phyloP scores from a whole-genome alignment of 2,329 filamentous ascomycete genomes.

The Ceratocystis colombiana region DNA sequence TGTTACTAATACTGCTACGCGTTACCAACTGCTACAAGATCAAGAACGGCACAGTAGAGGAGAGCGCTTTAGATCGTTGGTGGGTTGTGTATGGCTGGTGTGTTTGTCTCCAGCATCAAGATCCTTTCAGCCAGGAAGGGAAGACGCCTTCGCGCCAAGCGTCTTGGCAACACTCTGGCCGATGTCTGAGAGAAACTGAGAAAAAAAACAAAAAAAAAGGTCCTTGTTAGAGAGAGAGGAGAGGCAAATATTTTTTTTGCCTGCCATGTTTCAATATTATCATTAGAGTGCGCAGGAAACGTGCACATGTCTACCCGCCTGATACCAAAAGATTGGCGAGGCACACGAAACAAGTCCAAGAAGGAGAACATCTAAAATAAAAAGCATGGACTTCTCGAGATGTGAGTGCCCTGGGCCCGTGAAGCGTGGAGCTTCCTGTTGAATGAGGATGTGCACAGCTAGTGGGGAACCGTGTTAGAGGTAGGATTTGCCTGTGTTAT shows the following conservation, averaged over 20 bases:
- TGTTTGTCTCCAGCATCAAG: constrained; percentile 1
- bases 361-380: constrained; percentile 1
- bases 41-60: constrained; percentile 1
- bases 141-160: constrained; percentile 1
- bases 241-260: background rate
- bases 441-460: constrained; percentile 15
- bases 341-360: background rate
- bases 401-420: constrained; percentile 2
- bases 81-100: background rate
- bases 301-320: background rate
- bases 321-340: constrained; percentile 1
- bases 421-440: background rate
- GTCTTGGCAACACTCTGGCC: background rate
- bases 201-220: background rate
- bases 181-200: background rate
- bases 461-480: background rate
- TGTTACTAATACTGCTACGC: no score
- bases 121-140: background rate
- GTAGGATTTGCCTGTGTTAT: background rate
- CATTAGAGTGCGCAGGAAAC: background rate
- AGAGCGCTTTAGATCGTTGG: background rate
- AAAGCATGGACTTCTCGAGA: constrained; percentile 2
- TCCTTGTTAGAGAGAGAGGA: background rate
- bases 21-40: no score
- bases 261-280: background rate